Conservation (phyloP, 768 basidiomycete species). For the Psilocybe cubensis region DNA sequence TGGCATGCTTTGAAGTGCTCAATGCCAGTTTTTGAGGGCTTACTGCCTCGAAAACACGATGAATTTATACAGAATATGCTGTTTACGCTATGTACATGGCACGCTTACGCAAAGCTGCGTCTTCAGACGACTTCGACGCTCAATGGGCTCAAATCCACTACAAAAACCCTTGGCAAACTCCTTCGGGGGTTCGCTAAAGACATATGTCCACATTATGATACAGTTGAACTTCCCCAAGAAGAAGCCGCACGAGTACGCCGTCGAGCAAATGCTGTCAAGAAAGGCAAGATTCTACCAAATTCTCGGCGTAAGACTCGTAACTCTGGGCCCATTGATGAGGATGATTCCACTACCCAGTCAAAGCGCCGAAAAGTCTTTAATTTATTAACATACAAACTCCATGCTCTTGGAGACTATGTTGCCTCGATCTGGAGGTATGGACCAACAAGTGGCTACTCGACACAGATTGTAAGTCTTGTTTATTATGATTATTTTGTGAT, state of each 20-base stretch:
- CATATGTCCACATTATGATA: slow-evolving; percentile 20
- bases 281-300: too few relatives aligned
- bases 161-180: slow-evolving; percentile 26
- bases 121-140: slow-evolving; percentile 38
- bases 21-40: slow-evolving; percentile 36
- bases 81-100: slow-evolving; percentile 36
- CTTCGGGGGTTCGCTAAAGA: slow-evolving; percentile 25
- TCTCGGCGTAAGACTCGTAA: too few relatives aligned
- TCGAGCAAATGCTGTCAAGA: slow-evolving; percentile 4
- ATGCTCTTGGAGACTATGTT: slow-evolving; percentile 18
- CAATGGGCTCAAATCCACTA: slow-evolving; percentile 26
- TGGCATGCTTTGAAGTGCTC: slow-evolving; percentile 24
- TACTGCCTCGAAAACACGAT: slow-evolving; percentile 26
- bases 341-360: too few relatives aligned
- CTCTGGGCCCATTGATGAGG: too few relatives aligned
- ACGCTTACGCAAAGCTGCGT: slow-evolving; percentile 35
- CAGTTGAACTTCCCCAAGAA: slow-evolving; percentile 25
- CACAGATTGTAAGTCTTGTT: not conserved
- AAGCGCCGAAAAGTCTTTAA: slow-evolving; percentile 12
- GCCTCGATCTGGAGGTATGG: slow-evolving; percentile 15
- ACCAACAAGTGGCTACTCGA: slow-evolving; percentile 9
- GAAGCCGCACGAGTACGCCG: slow-evolving; percentile 22
- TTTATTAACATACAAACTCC: slow-evolving; percentile 22
- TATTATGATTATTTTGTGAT: not conserved
- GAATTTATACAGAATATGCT: slow-evolving; percentile 28